Percentiles rank a stretch among this genome's conserved stretches.
Conservation (phyloP, 352 stramenopile genomes). For the Phytophthora crassamura region DNA sequence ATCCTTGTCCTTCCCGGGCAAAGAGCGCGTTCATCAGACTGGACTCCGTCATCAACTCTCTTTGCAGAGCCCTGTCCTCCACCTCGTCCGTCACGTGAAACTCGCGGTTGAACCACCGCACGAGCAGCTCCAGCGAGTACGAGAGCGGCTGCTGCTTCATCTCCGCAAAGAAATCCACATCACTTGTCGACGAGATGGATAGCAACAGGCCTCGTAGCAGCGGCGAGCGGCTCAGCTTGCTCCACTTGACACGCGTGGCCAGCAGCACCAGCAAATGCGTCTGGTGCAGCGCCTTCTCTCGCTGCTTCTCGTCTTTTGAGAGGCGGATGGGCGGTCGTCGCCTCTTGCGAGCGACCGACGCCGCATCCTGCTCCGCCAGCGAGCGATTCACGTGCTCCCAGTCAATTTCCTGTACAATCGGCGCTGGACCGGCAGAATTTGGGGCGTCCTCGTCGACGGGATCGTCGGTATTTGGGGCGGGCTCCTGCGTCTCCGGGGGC, state of each 20-base stretch:
- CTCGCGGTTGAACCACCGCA: constrained; percentile 71
- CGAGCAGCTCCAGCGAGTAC: constrained; percentile 69
- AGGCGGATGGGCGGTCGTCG: constrained; percentile 51
- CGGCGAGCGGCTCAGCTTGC: constrained; percentile 44
- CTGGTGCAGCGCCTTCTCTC: constrained; percentile 70
- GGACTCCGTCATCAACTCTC: constrained; percentile 50
- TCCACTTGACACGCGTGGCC: constrained; percentile 55
- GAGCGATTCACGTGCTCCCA: constrained; percentile 75
- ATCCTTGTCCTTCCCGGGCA: constrained; percentile 42
- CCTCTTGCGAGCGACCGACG: constrained; percentile 41
- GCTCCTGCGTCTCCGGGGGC: constrained; percentile 23
- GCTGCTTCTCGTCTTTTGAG: constrained; percentile 67
- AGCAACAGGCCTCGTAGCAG: constrained; percentile 65
- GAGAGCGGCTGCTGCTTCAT: constrained; percentile 41
- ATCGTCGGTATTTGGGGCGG: constrained; percentile 14
- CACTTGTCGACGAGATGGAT: constrained; percentile 54
- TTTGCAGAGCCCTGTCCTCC: constrained; percentile 5
- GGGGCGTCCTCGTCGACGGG: constrained; percentile 9
- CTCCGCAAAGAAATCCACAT: constrained; percentile 56
- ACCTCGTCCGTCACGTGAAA: constrained; percentile 43
- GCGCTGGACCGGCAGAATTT: constrained; percentile 9
- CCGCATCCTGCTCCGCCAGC: constrained; percentile 36
- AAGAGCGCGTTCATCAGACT: constrained; percentile 65
- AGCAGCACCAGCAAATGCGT: constrained; percentile 75
- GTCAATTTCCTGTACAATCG: constrained; percentile 58